Evolutionary conservation across 768 basidiomycete species (phyloP), one percentile per base, ranked within the genome.

Genomic region (Boletus edulis): DNA sequence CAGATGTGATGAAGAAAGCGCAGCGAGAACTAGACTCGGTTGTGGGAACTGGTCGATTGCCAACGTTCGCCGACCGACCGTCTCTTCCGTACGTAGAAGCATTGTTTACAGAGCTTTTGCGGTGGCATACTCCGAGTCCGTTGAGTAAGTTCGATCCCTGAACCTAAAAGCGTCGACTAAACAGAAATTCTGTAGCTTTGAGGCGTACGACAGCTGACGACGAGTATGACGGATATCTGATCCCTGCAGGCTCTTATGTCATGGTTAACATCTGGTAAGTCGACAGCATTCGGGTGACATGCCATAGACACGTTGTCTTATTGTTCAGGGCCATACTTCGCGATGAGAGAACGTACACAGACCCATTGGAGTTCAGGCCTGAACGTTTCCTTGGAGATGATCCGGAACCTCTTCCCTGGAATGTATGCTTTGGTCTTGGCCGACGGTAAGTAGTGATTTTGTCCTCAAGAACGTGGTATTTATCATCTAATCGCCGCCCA

Each of bases 51-150:
- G 49, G 56, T 5, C 51, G 47, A 42, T 40, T 68, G 22, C 68
- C 70, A 8, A 64, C 60, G 1, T 68, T 67, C 18, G 46, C 59
- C 3, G 68, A 71, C 46, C 60, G 64, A 6, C 41, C 46, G 0
- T 62, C 60, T 20, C 54, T 71, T 7, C 68, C 68, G 1, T 71
- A 71, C 57, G 12, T 71, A n/a, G 63, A 63, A 44, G 68, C 60
- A 2, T 8, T 68, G 24, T 52, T 66, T 32, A 63, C 62, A 10
- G 68, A 71, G 46, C 44, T 65, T 22, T 52, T 60, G 22, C 60
- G 60, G 6, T 67, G 66, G 66, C 58, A 64, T 11, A 13, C 51
- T 10, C 52, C 63, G 20, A 54, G 27, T 39, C 62, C 64, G 2
- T 32, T 66, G 27, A 57, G 53, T 57, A 24, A 37, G 44, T 9